Percentiles rank a stretch among this genome's conserved stretches.
Conservation (phyloP, 768 basidiomycete species). For the Rhodotorula graminis region DNA sequence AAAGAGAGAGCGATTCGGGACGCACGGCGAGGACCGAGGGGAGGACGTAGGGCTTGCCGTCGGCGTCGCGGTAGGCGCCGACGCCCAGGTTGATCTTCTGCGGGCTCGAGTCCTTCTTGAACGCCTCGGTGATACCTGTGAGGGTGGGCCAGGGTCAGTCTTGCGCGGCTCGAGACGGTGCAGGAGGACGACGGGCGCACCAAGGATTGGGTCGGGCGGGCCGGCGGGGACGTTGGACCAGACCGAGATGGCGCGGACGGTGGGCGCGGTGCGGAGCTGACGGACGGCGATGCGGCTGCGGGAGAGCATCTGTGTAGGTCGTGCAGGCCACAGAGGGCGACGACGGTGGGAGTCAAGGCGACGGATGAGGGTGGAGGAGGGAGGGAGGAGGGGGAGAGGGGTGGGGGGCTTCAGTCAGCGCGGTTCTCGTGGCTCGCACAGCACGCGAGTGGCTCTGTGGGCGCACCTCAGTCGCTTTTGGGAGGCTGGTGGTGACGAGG, state of each 20-base stretch:
- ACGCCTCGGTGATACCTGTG: slow-evolving; percentile 65
- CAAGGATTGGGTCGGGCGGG: slow-evolving; percentile 88
- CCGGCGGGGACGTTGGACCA: slow-evolving; percentile 81
- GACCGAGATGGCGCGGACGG: slow-evolving; percentile 53
- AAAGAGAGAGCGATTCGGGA: background rate
- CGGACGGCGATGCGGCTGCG: slow-evolving; percentile 13
- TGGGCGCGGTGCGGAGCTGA: slow-evolving; percentile 6
- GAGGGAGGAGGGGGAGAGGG: too few relatives aligned
- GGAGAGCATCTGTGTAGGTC: slow-evolving; percentile 23
- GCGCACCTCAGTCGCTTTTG: too few relatives aligned
- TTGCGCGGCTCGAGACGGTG: too few relatives aligned
- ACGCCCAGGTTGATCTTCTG: slow-evolving; percentile 88
- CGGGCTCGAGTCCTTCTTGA: slow-evolving; percentile 69
- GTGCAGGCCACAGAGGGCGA: background rate
- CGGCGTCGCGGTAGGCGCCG: slow-evolving; percentile 83
- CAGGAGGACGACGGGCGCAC: slow-evolving; percentile 49
- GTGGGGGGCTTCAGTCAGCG: too few relatives aligned
- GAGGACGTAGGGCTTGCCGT: slow-evolving; percentile 84
- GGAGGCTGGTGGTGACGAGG: too few relatives aligned
- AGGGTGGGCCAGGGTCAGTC: background rate
- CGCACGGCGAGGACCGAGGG: slow-evolving; percentile 65
- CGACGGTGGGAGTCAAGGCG: too few relatives aligned
- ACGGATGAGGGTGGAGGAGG: too few relatives aligned
- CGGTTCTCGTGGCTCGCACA: background rate
- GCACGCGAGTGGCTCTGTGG: background rate